These are phyloP conservation scores for Helicostylum pulchrum DNA, from an alignment of 192 early-diverging fungal species.

Conservation along the genomic window DNA sequence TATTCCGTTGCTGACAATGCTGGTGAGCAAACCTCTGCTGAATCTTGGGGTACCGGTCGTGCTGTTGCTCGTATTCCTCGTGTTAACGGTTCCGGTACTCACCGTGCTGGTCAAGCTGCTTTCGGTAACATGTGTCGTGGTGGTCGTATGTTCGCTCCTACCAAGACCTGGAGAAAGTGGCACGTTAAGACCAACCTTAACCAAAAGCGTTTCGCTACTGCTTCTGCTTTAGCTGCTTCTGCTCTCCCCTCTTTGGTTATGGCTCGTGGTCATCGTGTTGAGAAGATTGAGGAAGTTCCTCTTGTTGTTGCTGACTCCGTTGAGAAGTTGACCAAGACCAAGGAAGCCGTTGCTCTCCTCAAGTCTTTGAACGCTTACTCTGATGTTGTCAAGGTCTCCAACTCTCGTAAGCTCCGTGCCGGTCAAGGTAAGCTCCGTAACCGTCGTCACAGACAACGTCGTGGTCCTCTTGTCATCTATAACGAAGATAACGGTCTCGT, in stretches of 20 bases:
- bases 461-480: constrained; percentile 97
- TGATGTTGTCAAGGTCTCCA: constrained; percentile 94
- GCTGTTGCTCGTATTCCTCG: constrained; percentile 99
- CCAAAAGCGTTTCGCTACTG: constrained; percentile 98
- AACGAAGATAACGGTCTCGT: constrained; percentile 93
- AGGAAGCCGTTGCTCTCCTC: constrained; percentile 88
- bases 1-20: constrained; percentile 96
- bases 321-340: constrained; percentile 89
- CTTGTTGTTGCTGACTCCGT: constrained; percentile 81
- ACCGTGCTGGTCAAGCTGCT: constrained; percentile 98
- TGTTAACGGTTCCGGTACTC: constrained; percentile 94
- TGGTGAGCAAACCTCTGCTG: constrained; percentile 98
- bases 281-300: constrained; percentile 91
- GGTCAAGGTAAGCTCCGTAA: constrained; percentile 97
- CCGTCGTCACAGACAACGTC: constrained; percentile 95
- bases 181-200: constrained; percentile 98
- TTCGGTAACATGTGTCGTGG: constrained; percentile 99
- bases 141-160: constrained; percentile 99
- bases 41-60: constrained; percentile 98
- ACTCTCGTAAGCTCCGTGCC: constrained; percentile 95
- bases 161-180: constrained; percentile 99
- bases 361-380: constrained; percentile 91
- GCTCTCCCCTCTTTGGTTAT: constrained; percentile 89
- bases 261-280: constrained; percentile 97
- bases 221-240: constrained; percentile 95